Base-by-base conservation (phyloP, 306 rosid species). In the Albizia julibrissin region DNA sequence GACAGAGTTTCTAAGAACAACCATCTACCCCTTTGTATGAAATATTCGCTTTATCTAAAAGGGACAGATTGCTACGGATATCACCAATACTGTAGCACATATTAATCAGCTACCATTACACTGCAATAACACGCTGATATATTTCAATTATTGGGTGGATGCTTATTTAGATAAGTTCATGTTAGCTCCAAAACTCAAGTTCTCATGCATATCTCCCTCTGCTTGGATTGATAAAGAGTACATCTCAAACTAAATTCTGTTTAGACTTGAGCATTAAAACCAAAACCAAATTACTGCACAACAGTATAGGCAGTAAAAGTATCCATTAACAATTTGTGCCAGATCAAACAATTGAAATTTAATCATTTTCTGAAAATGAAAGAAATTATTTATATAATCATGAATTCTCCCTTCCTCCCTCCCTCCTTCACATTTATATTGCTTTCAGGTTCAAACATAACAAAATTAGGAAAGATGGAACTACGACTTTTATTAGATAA, bases 321-420 rank as follows among this genome's bases (percentile, higher is more conserved):
- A 64, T 29, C n/a, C n/a, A 24, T 19, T 39, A 68, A 26, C 69
- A 11, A 43, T 22, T 42, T 16, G 50, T 50, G 84, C 61, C 65
- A 79, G 58, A 82, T 27, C 34, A 66, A 72, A 75, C 79, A 77
- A 84, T 73, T 39, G 31, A 72, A 69, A 75, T 75, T 50, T 34
- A 64, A 46, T 54, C 43, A 69, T 22, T 70, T 42, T 24, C 19
- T 24, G 33, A 42, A 22, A 70, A 22, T n/a, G 39, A 39, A 68
- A 8, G 47, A 10, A 69, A 24, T 21, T 68, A 37, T 42, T 39
- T 69, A 39, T 70, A 10, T 24, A 24, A 22, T 42, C 29, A 47
- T 9, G 39, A 21, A 8, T 79, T 34, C 52, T 54, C 22, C 10
- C 61, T 24, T 24, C 15, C 52, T 54, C 22, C 10, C 61, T 24